These are phyloP conservation scores for Nicotiana undulata DNA, from an alignment of 257 asterid species.

Conservation along the genomic window DNA sequence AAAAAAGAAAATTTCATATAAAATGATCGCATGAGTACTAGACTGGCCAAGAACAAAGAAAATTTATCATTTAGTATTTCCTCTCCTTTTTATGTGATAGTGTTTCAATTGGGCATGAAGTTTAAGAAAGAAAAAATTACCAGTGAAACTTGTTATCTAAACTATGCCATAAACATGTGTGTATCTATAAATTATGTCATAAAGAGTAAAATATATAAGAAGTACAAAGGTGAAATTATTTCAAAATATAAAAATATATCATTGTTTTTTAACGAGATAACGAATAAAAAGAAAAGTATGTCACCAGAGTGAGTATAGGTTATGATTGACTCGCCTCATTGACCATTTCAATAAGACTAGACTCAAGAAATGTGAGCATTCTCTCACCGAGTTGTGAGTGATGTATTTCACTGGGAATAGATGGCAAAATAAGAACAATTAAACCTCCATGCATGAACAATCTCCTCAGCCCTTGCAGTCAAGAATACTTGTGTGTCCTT, in stretches of 20 bases:
- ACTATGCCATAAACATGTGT: too few relatives aligned
- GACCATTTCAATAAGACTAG: conserved; percentile 33
- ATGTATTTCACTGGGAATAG: not conserved
- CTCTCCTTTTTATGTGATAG: too few relatives aligned
- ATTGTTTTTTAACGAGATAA: not conserved
- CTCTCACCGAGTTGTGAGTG: not conserved
- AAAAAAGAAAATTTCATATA: too few relatives aligned
- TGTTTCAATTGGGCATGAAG: too few relatives aligned
- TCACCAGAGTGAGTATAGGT: not conserved
- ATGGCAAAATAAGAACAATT: conserved; percentile 3
- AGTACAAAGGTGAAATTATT: too few relatives aligned
- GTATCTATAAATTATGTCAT: too few relatives aligned
- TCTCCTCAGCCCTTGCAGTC: conserved; percentile 28
- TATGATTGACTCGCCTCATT: conserved; percentile 24
- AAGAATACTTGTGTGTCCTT: conserved; percentile 23
- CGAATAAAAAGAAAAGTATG: not conserved
- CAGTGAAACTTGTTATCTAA: too few relatives aligned
- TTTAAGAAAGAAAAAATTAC: too few relatives aligned
- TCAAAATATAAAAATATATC: not conserved
- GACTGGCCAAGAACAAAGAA: not conserved
- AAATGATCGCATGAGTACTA: too few relatives aligned
- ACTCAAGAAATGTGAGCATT: conserved; percentile 7
- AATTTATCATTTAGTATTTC: not conserved
- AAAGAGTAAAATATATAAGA: too few relatives aligned
- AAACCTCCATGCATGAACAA: conserved; percentile 28